Evolutionary conservation across 2,329 filamentous ascomycete genomes (phyloP).

Genomic region (Fusarium miscanthi): DNA sequence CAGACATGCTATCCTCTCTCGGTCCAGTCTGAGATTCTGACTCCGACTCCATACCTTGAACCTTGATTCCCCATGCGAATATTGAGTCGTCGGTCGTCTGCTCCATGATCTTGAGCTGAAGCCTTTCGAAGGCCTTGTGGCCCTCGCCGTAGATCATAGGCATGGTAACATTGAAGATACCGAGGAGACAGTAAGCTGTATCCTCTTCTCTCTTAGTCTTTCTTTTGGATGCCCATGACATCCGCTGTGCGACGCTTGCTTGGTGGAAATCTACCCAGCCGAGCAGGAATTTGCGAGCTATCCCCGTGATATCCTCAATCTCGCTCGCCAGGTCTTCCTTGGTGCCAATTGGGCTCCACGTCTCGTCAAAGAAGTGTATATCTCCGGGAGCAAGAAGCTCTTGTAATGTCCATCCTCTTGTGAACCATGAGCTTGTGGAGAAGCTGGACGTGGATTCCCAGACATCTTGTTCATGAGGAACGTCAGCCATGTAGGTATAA

Average conservation of each 20-base stretch:
- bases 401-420: slow-evolving; percentile 8
- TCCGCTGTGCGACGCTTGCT: slow-evolving; percentile 6
- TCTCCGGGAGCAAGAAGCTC: not conserved
- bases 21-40: rapidly evolving
- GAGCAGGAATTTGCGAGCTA: not conserved
- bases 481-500: not conserved
- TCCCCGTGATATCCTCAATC: not conserved
- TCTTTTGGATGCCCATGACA: slow-evolving; percentile 9
- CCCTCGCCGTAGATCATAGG: slow-evolving; percentile 9
- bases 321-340: not conserved
- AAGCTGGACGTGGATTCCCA: not conserved
- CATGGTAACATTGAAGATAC: slow-evolving; percentile 1
- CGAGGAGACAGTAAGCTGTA: slow-evolving; percentile 3
- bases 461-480: not conserved
- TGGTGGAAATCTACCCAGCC: not conserved
- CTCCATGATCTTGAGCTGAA: slow-evolving; percentile 7
- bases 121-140: not conserved
- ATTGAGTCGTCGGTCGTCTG: slow-evolving; percentile 9
- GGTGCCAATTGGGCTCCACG: not conserved
- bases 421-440: slow-evolving; percentile 5
- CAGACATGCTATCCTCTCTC: not conserved
- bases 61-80: not conserved
- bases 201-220: slow-evolving; percentile 8
- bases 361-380: not conserved
- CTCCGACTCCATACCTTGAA: not conserved